A percentile compares a stretch with the other conserved stretches of the same genome.
Evolutionary conservation across 139 green algal genomes (phyloP).

Genomic region (Picochlorum sp.): DNA sequence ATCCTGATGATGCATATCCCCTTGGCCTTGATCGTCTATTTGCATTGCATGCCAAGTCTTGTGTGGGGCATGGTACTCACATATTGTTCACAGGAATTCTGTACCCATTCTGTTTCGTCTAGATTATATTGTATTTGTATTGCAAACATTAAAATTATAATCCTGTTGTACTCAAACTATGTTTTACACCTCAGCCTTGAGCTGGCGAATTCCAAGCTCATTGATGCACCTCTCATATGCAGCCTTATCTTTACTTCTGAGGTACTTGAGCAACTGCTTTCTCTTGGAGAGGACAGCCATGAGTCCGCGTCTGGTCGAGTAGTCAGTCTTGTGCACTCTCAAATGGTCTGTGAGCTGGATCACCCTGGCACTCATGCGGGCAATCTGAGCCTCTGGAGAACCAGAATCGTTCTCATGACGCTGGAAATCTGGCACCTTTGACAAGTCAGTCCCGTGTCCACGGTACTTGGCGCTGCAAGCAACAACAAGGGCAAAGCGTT

Average conservation of each 20-base stretch:
- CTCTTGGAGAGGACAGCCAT: conserved; percentile 31
- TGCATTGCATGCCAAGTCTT: too few species aligned
- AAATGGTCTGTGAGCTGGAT: conserved; percentile 52
- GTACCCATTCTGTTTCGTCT: too few species aligned
- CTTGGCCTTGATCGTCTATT: too few species aligned
- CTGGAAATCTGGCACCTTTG: conserved; percentile 33
- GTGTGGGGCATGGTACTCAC: too few species aligned
- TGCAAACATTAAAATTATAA: neutral
- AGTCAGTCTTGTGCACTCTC: conserved; percentile 52
- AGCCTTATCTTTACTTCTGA: conserved; percentile 15
- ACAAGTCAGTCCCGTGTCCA: conserved; percentile 40
- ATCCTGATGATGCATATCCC: neutral
- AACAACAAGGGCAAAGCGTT: too few species aligned
- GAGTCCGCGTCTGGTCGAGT: conserved; percentile 36
- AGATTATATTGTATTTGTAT: too few species aligned
- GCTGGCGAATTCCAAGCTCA: conserved; percentile 22
- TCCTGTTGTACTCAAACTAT: neutral
- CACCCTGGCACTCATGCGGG: conserved; percentile 39
- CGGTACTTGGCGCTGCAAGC: conserved; percentile 33
- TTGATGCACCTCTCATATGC: conserved; percentile 13
- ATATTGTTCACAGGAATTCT: too few species aligned
- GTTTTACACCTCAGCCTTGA: conserved; percentile 13
- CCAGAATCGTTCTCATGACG: conserved; percentile 33
- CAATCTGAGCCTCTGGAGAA: conserved; percentile 50
- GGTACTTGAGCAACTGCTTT: conserved; percentile 42